Evolutionary conservation across 2,329 filamentous ascomycete genomes (phyloP), one percentile per base, ranked within the genome.

Genomic region (Alternaria ventricosa): DNA sequence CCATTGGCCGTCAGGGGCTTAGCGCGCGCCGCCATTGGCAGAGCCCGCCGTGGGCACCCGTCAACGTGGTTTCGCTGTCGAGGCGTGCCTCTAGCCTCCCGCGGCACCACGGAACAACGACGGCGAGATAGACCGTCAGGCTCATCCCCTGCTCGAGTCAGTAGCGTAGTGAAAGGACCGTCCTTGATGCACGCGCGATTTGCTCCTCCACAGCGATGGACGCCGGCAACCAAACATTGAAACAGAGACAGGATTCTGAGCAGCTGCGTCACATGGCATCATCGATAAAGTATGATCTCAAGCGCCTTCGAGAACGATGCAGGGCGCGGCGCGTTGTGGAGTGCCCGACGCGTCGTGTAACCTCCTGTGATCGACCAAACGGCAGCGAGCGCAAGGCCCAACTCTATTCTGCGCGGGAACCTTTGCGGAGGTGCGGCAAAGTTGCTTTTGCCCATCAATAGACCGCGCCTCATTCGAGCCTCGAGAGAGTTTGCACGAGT

Each of bases 41-140:
- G 56, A 46, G 46, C 18, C 47, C 46, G 64, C 45, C 64, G 66
- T 63, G 59, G 56, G 64, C 70, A 67, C 71, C 74, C 75, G 73
- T 65, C 65, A 66, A 65, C 68, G 67, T 73, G 75, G 75, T 74
- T 71, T 70, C 60, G 66, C 60, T 71, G 60, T 68, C 65, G 66
- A 71, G 59, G 67, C 67, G 61, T 67, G 61, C 71, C 66, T 72
- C 71, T 78, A 77, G 75, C 67, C 73, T 67, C 66, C 67, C 70
- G 71, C 71, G 73, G 74, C 69, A 71, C 57, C 55, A 67, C 71
- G 74, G 72, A 71, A 70, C 68, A 66, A 61, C 60, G 62, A 65
- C 71, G 64, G 73, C 71, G 68, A 66, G 56, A 63, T 63, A 61
- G 63, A 47, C 67, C 65, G 67, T 57, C 67, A 46, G 64, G 66